Conservation (phyloP, 2,329 filamentous ascomycete genomes). For the Colletotrichum tamarilloi region DNA sequence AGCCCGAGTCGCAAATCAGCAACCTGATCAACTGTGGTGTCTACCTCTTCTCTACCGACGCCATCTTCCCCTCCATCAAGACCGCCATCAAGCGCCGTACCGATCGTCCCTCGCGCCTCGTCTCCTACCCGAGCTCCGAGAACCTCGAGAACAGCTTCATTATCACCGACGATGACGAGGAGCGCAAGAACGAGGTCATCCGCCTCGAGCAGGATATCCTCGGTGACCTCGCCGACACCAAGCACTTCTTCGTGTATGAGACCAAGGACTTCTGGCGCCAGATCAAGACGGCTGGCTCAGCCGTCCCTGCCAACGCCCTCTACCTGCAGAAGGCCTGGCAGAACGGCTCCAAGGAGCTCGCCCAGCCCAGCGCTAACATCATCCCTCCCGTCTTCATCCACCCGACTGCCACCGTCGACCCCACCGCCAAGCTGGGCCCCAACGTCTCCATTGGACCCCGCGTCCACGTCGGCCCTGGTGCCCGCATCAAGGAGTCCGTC, state of each 20-base stretch:
- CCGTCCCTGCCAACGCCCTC: slow-evolving; percentile 94
- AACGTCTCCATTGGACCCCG: slow-evolving; percentile 97
- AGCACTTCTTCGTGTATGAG: slow-evolving; percentile 98
- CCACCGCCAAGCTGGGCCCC: slow-evolving; percentile 94
- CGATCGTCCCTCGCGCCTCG: slow-evolving; percentile 82
- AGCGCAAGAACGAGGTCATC: slow-evolving; percentile 86
- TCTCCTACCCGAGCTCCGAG: slow-evolving; percentile 96
- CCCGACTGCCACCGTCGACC: slow-evolving; percentile 88
- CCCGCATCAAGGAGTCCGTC: slow-evolving; percentile 93
- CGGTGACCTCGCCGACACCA: slow-evolving; percentile 93
- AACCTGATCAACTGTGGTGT: slow-evolving; percentile 99
- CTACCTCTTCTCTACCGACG: slow-evolving; percentile 95
- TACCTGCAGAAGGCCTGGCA: slow-evolving; percentile 97
- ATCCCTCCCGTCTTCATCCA: slow-evolving; percentile 96
- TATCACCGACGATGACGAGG: slow-evolving; percentile 64
- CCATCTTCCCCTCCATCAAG: slow-evolving; percentile 95
- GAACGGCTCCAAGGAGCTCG: slow-evolving; percentile 82
- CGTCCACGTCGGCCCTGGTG: slow-evolving; percentile 84
- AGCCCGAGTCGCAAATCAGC: slow-evolving; percentile 96
- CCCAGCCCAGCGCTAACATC: slow-evolving; percentile 85
- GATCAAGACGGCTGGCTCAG: slow-evolving; percentile 98
- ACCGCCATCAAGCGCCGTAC: slow-evolving; percentile 95
- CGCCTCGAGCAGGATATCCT: slow-evolving; percentile 97
- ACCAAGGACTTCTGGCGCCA: slow-evolving; percentile 99
- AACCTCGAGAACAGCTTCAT: slow-evolving; percentile 79